Evolutionary conservation across 768 basidiomycete genomes (phyloP).

Genomic region (Hirschioporus abietinus): DNA sequence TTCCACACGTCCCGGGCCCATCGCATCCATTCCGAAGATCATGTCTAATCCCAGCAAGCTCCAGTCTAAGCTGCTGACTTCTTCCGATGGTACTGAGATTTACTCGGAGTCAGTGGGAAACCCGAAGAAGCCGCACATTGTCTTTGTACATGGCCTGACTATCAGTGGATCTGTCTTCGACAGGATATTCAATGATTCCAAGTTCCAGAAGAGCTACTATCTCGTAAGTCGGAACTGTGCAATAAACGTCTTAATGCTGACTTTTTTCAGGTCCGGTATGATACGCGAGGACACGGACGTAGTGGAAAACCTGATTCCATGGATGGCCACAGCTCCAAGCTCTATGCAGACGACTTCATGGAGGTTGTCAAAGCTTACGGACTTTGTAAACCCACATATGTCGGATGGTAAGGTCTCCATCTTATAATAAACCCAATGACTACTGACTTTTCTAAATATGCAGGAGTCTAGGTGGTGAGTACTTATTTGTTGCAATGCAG

Average conservation of each 20-base stretch:
- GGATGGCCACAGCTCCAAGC: constrained; percentile 12
- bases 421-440: neutral
- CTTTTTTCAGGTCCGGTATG: constrained; percentile 19
- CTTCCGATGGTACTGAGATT: too few relatives aligned
- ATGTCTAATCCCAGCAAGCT: neutral
- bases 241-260: neutral
- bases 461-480: neutral
- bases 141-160: too few relatives aligned
- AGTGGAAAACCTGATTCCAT: constrained; percentile 11
- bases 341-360: constrained; percentile 18
- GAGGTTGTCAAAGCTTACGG: constrained; percentile 17
- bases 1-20: neutral
- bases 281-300: constrained; percentile 20
- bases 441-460: neutral
- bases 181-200: constrained; percentile 14
- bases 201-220: constrained; percentile 15
- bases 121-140: too few relatives aligned
- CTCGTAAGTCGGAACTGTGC: constrained; percentile 14
- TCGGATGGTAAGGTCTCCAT: constrained; percentile 15
- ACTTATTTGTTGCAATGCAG: too few relatives aligned
- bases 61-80: too few relatives aligned
- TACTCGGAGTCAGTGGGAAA: too few relatives aligned
- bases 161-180: constrained; percentile 16
- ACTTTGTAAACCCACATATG: constrained; percentile 16
- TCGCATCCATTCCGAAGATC: neutral